Conservation (phyloP, 2,329 filamentous ascomycete species). For the Paramyrothecium sp. region DNA sequence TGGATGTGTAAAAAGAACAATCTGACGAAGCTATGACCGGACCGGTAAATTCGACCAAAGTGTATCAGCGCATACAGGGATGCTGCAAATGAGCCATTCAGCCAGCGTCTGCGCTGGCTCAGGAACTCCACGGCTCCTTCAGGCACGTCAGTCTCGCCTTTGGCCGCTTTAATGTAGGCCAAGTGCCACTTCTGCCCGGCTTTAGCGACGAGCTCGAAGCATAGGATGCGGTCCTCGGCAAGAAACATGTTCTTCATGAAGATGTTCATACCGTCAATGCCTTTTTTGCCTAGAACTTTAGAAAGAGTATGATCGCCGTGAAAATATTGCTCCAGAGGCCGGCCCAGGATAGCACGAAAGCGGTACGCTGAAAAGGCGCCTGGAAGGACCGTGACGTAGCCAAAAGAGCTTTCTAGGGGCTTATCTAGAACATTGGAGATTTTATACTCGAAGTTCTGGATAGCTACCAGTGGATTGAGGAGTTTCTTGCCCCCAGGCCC, state of each 20-base stretch:
- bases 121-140: neutral
- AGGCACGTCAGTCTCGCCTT: neutral
- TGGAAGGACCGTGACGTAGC: neutral
- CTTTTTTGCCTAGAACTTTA: neutral
- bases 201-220: neutral
- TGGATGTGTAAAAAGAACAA: neutral
- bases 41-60: neutral
- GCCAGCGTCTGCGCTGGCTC: neutral
- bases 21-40: neutral
- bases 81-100: neutral
- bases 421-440: neutral
- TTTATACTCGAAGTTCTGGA: neutral
- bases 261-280: neutral
- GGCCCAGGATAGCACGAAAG: neutral
- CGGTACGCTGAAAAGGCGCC: neutral
- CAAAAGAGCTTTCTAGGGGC: neutral
- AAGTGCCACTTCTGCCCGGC: neutral
- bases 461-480: neutral
- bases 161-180: neutral
- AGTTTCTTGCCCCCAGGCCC: neutral
- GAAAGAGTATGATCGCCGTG: neutral
- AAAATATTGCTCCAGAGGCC: neutral
- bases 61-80: neutral
- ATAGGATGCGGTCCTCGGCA: neutral
- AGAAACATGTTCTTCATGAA: neutral